These are phyloP conservation scores for Beauveria australis DNA, from an alignment of 2,329 filamentous ascomycete species.

Conservation along the genomic window DNA sequence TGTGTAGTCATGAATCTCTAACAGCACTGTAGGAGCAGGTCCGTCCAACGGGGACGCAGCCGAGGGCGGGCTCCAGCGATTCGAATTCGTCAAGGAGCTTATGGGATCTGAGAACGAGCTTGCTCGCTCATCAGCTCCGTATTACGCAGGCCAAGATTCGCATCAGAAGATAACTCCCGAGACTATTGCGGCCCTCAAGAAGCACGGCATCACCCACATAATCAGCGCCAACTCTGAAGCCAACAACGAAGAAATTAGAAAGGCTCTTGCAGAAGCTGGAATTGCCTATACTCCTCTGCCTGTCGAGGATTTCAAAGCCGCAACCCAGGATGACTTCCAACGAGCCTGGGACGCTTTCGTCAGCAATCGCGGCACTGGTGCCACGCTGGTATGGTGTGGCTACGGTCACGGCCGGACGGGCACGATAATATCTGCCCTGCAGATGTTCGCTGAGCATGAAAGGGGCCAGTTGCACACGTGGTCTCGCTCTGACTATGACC, in stretches of 20 bases:
- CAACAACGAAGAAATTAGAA: not conserved
- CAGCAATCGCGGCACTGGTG: not conserved
- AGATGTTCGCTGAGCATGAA: slow-evolving; percentile 2
- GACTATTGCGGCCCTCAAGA: not conserved
- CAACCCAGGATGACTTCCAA: not conserved
- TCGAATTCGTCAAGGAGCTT: not conserved
- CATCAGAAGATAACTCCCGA: not conserved
- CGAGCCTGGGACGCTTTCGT: not conserved
- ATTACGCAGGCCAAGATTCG: not conserved
- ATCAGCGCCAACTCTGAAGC: not conserved
- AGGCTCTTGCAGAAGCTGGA: not conserved
- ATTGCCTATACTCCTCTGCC: not conserved
- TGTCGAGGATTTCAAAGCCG: not conserved
- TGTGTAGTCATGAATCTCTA: no score
- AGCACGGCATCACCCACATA: not conserved
- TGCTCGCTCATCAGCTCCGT: not conserved
- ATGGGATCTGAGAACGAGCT: not conserved
- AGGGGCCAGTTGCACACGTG: not conserved
- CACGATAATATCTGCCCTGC: slow-evolving; percentile 6
- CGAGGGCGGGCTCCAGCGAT: not conserved
- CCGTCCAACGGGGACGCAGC: not conserved
- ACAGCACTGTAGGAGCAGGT: not conserved
- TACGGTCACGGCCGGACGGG: slow-evolving; percentile 13
- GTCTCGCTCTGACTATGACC: not conserved
- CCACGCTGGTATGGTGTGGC: slow-evolving; percentile 13